These are phyloP conservation scores for Kodamaea ohmeri DNA, from an alignment of 1,139 yeast species.

Conservation along the genomic window DNA sequence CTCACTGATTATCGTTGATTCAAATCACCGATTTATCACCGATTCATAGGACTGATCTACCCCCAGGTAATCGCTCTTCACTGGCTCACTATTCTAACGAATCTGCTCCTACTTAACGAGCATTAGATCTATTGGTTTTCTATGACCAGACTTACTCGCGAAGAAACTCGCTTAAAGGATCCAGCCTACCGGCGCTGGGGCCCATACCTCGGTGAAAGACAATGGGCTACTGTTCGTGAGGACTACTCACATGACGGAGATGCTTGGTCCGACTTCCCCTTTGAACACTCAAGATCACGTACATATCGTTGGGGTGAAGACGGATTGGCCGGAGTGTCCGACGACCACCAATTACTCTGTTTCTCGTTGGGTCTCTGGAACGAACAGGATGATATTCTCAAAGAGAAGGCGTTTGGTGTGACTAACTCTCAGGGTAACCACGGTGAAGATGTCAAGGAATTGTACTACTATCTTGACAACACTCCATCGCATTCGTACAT, in stretches of 20 bases:
- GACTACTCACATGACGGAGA: conserved; percentile 87
- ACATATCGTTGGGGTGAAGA: conserved; percentile 97
- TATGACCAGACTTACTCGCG: conserved; percentile 42
- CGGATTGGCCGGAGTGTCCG: conserved; percentile 90
- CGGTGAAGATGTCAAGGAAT: conserved; percentile 90
- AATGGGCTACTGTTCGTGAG: conserved; percentile 94
- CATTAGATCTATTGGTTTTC: no score
- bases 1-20: no score
- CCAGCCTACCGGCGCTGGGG: conserved; percentile 75
- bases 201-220: conserved; percentile 84
- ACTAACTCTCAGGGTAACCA: conserved; percentile 95
- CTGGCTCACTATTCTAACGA: background rate
- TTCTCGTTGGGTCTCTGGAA: conserved; percentile 88
- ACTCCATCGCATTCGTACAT: conserved; percentile 93
- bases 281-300: conserved; percentile 80
- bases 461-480: conserved; percentile 82
- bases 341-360: conserved; percentile 77
- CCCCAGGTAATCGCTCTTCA: no score
- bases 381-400: conserved; percentile 80
- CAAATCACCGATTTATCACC: no score
- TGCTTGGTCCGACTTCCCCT: conserved; percentile 91
- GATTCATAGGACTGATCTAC: no score
- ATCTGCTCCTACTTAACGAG: background rate
- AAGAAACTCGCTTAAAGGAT: conserved; percentile 65
- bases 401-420: conserved; percentile 84